Evolutionary conservation across 2,329 filamentous ascomycete genomes (phyloP), one percentile per base, ranked within the genome.

Genomic region (Lasiodiplodia sp.): DNA sequence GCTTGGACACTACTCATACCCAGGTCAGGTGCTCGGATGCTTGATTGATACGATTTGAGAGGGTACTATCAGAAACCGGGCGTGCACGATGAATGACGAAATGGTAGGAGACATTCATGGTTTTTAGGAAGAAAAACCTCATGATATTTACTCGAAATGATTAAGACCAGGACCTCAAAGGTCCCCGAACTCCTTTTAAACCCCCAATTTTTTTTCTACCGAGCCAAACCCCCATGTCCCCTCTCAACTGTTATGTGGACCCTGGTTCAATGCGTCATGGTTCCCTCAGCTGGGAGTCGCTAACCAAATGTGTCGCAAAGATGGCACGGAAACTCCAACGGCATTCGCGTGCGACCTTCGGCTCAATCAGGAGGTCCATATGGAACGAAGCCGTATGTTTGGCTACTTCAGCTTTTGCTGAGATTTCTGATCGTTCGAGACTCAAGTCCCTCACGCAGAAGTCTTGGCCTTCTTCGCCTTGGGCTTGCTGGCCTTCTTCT

Each of bases 391-490:
- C 34, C 18, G 31, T 31, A 25, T 4, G 10, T 49, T 23, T 63
- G 31, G 40, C 40, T 31, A 40, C 55, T 58, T 58, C 55, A 21
- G 44, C 44, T 47, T n/a, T 11, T 11, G 44, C 11, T 40, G 31
- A 37, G 34, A 11, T 21, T 58, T 38, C n/a, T 25, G 31, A 16
- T 28, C 16, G 21, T 21, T 23, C 7, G 21, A 34, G 16, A 28
- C 12, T 21, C 8, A 8, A 18, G 18, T 14, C n/a, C 5, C 28
- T 64, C 60, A 64, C 14, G 60, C 28, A 52, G 58, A 44, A 25
- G 65, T 58, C 65, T 58, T 67, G 23, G 52, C 51, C 65, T 67
- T 67, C 44, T 51, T 67, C 21, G 67, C 28, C 67, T 68, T 64
- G 8, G 55, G 28, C 66, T 68, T 68, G 66, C 44, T 68, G 4